These are phyloP conservation scores for Salvia splendens DNA, from an alignment of 257 asterid species.

Conservation along the genomic window DNA sequence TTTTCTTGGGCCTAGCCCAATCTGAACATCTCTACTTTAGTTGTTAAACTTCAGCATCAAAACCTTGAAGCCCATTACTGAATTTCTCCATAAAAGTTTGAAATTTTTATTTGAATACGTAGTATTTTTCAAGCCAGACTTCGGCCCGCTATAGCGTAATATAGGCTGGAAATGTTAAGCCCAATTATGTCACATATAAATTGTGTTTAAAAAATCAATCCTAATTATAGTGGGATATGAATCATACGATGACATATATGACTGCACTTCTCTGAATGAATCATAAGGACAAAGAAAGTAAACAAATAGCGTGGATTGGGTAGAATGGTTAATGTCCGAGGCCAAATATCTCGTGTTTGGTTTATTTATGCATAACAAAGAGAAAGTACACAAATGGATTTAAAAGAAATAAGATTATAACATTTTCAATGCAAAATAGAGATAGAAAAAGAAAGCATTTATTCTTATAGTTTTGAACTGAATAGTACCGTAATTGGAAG, in stretches of 20 bases:
- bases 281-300: neutral
- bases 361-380: no score
- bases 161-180: neutral
- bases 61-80: neutral
- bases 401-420: neutral
- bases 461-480: no score
- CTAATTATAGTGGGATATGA: no score
- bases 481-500: neutral
- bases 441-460: no score
- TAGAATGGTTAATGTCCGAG: no score
- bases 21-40: neutral
- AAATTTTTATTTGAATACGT: neutral
- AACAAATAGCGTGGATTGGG: no score
- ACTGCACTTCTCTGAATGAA: neutral
- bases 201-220: neutral
- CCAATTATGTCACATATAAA: neutral
- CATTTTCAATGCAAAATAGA: neutral
- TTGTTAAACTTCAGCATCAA: neutral
- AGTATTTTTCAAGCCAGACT: neutral
- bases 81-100: neutral
- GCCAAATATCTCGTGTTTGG: no score
- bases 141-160: neutral
- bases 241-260: neutral
- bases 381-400: neutral
- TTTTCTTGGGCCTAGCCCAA: neutral